These are phyloP conservation scores for Claviceps paspali DNA, from an alignment of 2,329 filamentous ascomycete genomes.

Conservation along the genomic window DNA sequence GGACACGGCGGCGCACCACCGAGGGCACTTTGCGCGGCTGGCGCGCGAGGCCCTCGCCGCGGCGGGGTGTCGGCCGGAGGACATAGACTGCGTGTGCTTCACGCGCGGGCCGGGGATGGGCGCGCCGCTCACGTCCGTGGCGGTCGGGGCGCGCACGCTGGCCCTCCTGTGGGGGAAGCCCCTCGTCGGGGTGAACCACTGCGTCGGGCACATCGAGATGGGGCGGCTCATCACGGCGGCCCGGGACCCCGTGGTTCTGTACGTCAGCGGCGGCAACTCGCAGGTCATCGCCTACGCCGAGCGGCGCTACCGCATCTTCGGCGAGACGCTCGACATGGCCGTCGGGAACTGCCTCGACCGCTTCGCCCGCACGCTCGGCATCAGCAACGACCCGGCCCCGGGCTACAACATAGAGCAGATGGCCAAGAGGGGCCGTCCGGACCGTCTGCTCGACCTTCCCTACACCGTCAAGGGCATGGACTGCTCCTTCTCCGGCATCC, in stretches of 20 bases:
- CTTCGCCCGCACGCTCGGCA: slow-evolving; percentile 79
- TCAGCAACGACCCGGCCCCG: slow-evolving; percentile 90
- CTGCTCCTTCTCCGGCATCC: slow-evolving; percentile 85
- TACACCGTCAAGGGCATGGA: slow-evolving; percentile 99
- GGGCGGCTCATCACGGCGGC: slow-evolving; percentile 84
- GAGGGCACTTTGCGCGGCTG: slow-evolving; percentile 67
- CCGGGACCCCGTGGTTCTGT: slow-evolving; percentile 82
- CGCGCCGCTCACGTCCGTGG: slow-evolving; percentile 74
- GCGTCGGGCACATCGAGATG: slow-evolving; percentile 98
- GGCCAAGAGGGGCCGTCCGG: slow-evolving; percentile 47
- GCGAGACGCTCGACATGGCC: slow-evolving; percentile 92
- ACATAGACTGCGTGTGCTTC: slow-evolving; percentile 88
- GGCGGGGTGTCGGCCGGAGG: slow-evolving; percentile 42
- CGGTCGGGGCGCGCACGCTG: slow-evolving; percentile 70
- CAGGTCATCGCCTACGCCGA: slow-evolving; percentile 96
- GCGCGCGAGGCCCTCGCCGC: slow-evolving; percentile 63
- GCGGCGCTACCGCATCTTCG: slow-evolving; percentile 92
- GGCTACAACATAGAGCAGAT: slow-evolving; percentile 97
- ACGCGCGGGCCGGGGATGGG: slow-evolving; percentile 96
- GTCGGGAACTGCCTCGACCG: slow-evolving; percentile 95
- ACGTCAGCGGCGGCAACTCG: slow-evolving; percentile 91
- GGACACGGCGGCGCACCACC: slow-evolving; percentile 87
- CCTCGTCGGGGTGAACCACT: slow-evolving; percentile 95
- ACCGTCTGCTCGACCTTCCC: slow-evolving; percentile 67
- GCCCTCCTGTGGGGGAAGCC: slow-evolving; percentile 72